phyloP scores from a whole-genome alignment of 208 protist genomes.

The Trichomonas gallinae region DNA sequence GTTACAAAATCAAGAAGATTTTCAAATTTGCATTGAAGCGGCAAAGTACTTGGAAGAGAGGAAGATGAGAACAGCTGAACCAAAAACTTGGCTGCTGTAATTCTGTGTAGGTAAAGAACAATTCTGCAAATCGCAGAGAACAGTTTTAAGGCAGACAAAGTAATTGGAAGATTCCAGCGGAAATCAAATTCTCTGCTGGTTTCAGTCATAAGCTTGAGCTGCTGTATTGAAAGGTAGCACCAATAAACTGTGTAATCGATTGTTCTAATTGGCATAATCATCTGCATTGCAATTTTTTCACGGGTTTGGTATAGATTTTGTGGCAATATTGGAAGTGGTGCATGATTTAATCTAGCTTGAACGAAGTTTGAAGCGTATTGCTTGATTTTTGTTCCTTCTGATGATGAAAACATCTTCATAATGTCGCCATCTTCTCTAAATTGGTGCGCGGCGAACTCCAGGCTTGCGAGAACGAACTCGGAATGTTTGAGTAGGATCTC shows the following conservation, averaged over 20 bases:
- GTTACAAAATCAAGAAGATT: background rate
- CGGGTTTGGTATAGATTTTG: background rate
- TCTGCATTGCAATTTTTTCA: background rate
- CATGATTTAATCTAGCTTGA: background rate
- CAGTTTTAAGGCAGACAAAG: background rate
- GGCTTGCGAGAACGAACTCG: background rate
- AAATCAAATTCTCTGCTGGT: background rate
- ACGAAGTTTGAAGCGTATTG: background rate
- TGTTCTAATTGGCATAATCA: background rate
- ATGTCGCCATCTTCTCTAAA: background rate
- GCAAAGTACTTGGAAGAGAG: background rate
- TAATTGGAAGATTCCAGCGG: background rate
- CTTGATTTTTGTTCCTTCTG: background rate
- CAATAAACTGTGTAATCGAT: background rate
- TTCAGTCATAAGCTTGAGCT: background rate
- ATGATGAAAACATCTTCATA: background rate
- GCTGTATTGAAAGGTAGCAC: background rate
- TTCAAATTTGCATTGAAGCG: background rate
- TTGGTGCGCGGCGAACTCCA: background rate
- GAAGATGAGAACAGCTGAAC: background rate
- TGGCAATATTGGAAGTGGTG: background rate
- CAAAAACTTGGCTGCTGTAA: background rate
- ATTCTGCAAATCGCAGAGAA: background rate
- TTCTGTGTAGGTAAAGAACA: background rate
- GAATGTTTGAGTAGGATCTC: background rate